Evolutionary conservation across 2,329 filamentous ascomycete genomes (phyloP), one percentile per base, ranked within the genome.

Genomic region (Pseudogymnoascus sp.): DNA sequence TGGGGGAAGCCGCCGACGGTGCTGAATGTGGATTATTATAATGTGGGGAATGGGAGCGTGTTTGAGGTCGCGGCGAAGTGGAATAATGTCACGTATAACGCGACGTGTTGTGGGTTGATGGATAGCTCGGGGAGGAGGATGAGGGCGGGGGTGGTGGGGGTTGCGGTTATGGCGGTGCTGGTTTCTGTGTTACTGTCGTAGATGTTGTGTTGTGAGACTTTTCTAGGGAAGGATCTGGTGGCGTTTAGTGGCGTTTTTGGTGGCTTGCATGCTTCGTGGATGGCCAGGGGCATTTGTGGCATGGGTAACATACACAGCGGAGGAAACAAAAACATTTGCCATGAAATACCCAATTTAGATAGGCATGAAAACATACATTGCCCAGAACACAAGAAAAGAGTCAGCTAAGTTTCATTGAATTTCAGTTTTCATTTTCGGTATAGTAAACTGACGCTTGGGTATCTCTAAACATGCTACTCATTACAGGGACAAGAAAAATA

Each of bases 21-120:
- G 70, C 78, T 95, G 59, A 86, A 94, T 61, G 90, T 94, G 25
- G 91, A 95, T 72, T 94, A 91, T 74, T 95, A 94, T 76, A 91
- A 94, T 72, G 66, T 69, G 4, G 72, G 72, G 4, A 79, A 82
- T 3, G 91, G 91, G 1, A 89, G 88, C 2, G 90, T 94, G 8
- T 95, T 95, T 69, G 81, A 88, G 70, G 87, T 89, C 19, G 88
- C 87, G 0, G 88, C 88, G 0, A 71, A 75, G 63, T 82, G 85
- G 67, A 94, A 93, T 73, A 86, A 87, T 64, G 89, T 94, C 55
- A 86, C 83, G 0, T 92, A 91, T 71, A 79, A 79, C 52, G 72
- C 79, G 45, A 63, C 74, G 4, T 88, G 85, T 70, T 88, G 86
- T 67, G 85, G 85, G n/a, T 67, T 71, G 60, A 65, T 72, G 2